Conservation (phyloP, 2,329 filamentous ascomycete genomes). For the Aulographum hederae region DNA sequence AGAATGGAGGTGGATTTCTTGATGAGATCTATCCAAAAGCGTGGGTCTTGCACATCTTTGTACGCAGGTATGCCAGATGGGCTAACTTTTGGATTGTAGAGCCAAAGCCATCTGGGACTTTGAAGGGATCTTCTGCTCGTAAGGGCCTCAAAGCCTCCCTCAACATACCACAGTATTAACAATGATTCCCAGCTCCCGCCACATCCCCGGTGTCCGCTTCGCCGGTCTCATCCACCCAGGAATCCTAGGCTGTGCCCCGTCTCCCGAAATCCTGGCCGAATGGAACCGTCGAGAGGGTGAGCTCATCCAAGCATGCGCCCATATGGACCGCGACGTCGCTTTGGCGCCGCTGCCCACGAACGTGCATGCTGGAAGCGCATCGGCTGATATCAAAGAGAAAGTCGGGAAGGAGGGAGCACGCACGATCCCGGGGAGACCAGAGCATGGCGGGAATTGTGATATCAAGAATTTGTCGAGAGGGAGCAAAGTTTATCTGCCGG, state of each 20-base stretch:
- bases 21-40: conserved; percentile 75
- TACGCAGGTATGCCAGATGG: conserved; percentile 1
- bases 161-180: no score
- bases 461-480: conserved; percentile 74
- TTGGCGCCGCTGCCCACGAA: conserved; percentile 56
- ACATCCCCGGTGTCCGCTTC: conserved; percentile 70
- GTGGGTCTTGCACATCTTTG: conserved; percentile 23
- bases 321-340: conserved; percentile 54
- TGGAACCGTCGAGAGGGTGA: conserved; percentile 78
- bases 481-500: conserved; percentile 69
- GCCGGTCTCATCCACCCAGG: conserved; percentile 81
- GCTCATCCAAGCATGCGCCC: conserved; percentile 49
- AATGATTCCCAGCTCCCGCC: conserved; percentile 2
- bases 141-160: conserved; percentile 46
- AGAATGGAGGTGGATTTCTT: conserved; percentile 76
- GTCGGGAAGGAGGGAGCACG: conserved; percentile 64
- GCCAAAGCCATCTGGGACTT: conserved; percentile 64
- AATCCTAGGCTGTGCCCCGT: conserved; percentile 79
- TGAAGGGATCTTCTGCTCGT: conserved; percentile 64
- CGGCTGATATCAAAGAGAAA: conserved; percentile 40
- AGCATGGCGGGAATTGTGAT: conserved; percentile 82
- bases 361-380: conserved; percentile 50
- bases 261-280: conserved; percentile 52
- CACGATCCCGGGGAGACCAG: conserved; percentile 68
- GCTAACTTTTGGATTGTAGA: conserved; percentile 15